These are phyloP conservation scores for Xylariales sp. DNA, from an alignment of 2,329 filamentous ascomycete species.

Conservation along the genomic window DNA sequence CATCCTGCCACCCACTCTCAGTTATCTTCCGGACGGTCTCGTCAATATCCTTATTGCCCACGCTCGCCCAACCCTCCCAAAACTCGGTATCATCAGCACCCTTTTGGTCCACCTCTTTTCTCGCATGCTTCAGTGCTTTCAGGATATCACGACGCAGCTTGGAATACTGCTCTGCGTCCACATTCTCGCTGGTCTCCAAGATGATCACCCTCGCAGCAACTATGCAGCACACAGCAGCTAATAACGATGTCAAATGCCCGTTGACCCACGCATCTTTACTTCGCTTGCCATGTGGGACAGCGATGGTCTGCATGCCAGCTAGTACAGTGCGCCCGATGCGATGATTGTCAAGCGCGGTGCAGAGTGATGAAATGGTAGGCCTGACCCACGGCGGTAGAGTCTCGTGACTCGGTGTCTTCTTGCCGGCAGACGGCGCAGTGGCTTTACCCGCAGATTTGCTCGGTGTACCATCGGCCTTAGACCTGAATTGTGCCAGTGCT, in stretches of 20 bases:
- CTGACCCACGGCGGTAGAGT: slow-evolving; percentile 63
- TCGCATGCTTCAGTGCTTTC: slow-evolving; percentile 33
- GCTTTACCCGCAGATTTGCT: slow-evolving; percentile 34
- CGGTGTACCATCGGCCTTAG: slow-evolving; percentile 34
- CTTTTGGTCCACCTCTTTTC: slow-evolving; percentile 33
- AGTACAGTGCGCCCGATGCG: slow-evolving; percentile 67
- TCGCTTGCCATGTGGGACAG: slow-evolving; percentile 36
- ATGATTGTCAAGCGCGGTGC: slow-evolving; percentile 55
- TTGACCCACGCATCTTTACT: slow-evolving; percentile 46
- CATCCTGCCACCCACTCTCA: slow-evolving; percentile 51
- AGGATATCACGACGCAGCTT: slow-evolving; percentile 43
- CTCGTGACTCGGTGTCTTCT: slow-evolving; percentile 24
- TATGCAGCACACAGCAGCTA: slow-evolving; percentile 58
- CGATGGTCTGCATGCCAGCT: slow-evolving; percentile 62
- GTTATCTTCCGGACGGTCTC: slow-evolving; percentile 55
- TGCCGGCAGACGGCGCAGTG: slow-evolving; percentile 19
- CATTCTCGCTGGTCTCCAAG: slow-evolving; percentile 31
- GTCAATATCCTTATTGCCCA: slow-evolving; percentile 53
- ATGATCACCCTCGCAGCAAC: slow-evolving; percentile 47
- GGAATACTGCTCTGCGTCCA: slow-evolving; percentile 41
- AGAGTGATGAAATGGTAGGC: slow-evolving; percentile 61
- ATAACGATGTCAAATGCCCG: slow-evolving; percentile 46
- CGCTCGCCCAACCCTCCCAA: slow-evolving; percentile 49
- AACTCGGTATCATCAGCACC: slow-evolving; percentile 41
- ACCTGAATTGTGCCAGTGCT: slow-evolving; percentile 38